Base-by-base conservation (phyloP, 139 green algal species). In the Astrephomene gubernaculifera region DNA sequence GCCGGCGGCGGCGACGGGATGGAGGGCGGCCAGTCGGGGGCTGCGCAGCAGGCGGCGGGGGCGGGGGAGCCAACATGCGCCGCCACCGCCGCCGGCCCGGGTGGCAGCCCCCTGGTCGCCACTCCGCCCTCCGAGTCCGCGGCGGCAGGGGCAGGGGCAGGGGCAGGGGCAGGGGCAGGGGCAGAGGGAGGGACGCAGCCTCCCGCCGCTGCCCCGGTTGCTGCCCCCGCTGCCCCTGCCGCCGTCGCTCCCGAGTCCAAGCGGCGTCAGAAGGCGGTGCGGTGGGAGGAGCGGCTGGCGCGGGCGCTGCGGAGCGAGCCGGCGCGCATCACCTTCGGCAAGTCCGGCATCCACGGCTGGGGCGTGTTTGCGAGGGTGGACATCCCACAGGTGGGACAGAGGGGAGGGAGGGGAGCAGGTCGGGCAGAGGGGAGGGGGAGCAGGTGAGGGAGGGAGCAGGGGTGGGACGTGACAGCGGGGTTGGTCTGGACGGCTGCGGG, bases 291-390 rank as follows among this genome's bases (percentile, higher is more conserved):
- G 71, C 87, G 88, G 52, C 64, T 94, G 71, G 43, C 64, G 36
- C 35, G 86, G 73, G 89, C 79, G 33, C 72, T 81, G 22, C 9
- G 25, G 12, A 39, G 60, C 21, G 94, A 97, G 86, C 82, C 44
- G 8, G 53, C 93, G 60, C 92, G 94, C 33, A 86, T 98, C 41
- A 90, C 93, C 52, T 97, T 98, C 82, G 95, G 95, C 80, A 98
- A 98, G 94, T 87, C 76, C 64, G 95, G 95, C 31, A 94, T 98
- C 54, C 95, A 98, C 81, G 95, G 95, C 9, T 98, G 95, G 95
- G 95, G 96, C 71, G 85, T 98, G n/a, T 94, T 98, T 87, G 96
- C 96, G 17, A 86, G 87, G 19, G 61, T 60, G 39, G 64, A 86
- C 79, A 93, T 98, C 25, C 82, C 80, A 29, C 90, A 95, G 90